phyloP scores from a whole-genome alignment of 805 yeast genomes.

The Schwanniomyces vanrijiae region DNA sequence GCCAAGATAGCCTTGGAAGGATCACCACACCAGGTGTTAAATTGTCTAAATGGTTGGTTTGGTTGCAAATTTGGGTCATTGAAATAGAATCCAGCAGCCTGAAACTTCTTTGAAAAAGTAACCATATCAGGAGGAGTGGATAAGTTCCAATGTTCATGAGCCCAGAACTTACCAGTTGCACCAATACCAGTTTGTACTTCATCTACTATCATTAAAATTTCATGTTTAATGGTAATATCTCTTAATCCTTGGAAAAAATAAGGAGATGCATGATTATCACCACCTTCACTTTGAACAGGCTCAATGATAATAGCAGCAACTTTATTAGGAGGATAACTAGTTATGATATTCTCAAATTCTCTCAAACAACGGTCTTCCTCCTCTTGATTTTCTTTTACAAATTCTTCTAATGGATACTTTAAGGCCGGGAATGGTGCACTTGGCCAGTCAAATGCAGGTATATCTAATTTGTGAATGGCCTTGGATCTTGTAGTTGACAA shows the following conservation, averaged over 20 bases:
- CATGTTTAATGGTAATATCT: constrained; percentile 69
- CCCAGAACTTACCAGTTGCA: constrained; percentile 85
- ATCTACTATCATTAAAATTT: constrained; percentile 72
- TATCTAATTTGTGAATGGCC: constrained; percentile 57
- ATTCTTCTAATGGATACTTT: constrained; percentile 40
- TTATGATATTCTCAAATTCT: constrained; percentile 40
- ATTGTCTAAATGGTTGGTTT: constrained; percentile 79
- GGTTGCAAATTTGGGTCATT: constrained; percentile 73
- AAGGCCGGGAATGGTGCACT: constrained; percentile 47
- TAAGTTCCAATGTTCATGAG: constrained; percentile 81
- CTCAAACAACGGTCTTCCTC: constrained; percentile 51
- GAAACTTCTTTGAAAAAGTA: constrained; percentile 86
- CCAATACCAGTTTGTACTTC: constrained; percentile 92
- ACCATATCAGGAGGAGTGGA: constrained; percentile 79
- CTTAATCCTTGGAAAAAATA: constrained; percentile 81
- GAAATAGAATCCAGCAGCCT: constrained; percentile 86
- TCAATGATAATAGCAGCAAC: constrained; percentile 85
- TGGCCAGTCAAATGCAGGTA: constrained; percentile 64
- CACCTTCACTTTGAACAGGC: constrained; percentile 91
- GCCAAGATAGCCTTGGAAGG: constrained; percentile 76
- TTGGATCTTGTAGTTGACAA: constrained; percentile 56
- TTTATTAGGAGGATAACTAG: constrained; percentile 34
- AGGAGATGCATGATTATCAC: constrained; percentile 82
- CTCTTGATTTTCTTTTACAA: constrained; percentile 37
- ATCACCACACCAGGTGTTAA: constrained; percentile 94